Conservation (phyloP, 805 yeast species). For the Ogataea paraovalis region DNA sequence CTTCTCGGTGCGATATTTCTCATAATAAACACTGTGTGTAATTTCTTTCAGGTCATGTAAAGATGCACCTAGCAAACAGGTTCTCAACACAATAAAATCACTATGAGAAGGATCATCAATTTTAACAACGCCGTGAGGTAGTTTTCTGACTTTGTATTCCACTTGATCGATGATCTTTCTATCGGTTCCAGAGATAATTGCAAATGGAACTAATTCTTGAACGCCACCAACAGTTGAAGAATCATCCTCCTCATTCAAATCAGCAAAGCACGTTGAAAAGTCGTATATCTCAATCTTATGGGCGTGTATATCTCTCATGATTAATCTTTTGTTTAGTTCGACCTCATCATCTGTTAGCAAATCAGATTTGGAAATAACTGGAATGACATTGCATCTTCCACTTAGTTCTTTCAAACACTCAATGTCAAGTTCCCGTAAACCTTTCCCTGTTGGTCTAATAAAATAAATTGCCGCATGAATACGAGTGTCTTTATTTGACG, state of each 20-base stretch:
- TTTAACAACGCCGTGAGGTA: constrained; percentile 84
- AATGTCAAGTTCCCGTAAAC: constrained; percentile 65
- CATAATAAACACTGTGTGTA: constrained; percentile 74
- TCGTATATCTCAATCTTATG: constrained; percentile 27
- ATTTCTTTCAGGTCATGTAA: constrained; percentile 74
- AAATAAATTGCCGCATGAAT: constrained; percentile 86
- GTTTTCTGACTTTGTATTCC: constrained; percentile 69
- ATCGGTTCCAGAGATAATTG: constrained; percentile 83
- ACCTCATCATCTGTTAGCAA: constrained; percentile 55
- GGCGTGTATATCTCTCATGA: constrained; percentile 38
- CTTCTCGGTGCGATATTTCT: constrained; percentile 60
- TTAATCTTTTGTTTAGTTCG: constrained; percentile 39
- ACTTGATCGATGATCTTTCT: constrained; percentile 67
- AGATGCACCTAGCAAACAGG: constrained; percentile 72
- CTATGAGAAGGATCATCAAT: constrained; percentile 79
- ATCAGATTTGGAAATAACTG: constrained; percentile 79
- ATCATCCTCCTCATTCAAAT: constrained; percentile 24
- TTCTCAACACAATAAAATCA: constrained; percentile 72
- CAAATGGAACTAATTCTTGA: constrained; percentile 65
- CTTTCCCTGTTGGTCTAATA: constrained; percentile 65
- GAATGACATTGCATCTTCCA: constrained; percentile 72
- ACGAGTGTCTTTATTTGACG: constrained; percentile 52
- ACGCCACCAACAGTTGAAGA: constrained; percentile 10
- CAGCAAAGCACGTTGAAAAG: constrained; percentile 29
- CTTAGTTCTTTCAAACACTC: constrained; percentile 64